phyloP scores from a whole-genome alignment of 2,329 filamentous ascomycete genomes.

The Alternaria dauci region DNA sequence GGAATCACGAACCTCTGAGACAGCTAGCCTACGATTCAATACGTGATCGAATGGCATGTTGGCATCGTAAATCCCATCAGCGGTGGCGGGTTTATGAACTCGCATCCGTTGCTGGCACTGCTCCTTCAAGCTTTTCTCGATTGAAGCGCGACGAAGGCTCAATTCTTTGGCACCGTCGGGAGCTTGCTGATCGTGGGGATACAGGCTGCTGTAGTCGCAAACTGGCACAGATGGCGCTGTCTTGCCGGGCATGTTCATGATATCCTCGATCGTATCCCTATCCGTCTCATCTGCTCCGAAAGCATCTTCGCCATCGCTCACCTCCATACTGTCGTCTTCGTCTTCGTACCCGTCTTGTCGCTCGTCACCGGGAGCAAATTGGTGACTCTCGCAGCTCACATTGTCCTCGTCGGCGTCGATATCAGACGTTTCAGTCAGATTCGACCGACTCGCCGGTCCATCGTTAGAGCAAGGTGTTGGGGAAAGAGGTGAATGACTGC shows the following conservation, averaged over 20 bases:
- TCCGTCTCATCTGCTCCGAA: not conserved
- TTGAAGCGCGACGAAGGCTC: not conserved
- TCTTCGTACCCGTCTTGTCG: constrained; percentile 24
- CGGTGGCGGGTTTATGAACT: not conserved
- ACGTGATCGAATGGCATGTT: not conserved
- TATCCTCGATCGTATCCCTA: constrained; percentile 15
- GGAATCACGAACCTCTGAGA: not conserved
- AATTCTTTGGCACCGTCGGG: not conserved
- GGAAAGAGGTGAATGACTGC: constrained; percentile 5
- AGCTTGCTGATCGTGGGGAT: not conserved
- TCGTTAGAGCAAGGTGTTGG: not conserved
- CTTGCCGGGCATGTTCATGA: constrained; percentile 14
- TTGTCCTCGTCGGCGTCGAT: not conserved
- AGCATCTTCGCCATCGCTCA: constrained; percentile 15
- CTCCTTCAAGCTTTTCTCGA: not conserved
- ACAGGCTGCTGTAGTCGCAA: constrained; percentile 6
- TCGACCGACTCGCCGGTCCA: not conserved
- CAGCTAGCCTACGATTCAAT: not conserved
- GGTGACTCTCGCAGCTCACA: not conserved
- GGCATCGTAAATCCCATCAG: not conserved
- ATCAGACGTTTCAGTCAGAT: not conserved
- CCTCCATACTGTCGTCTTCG: constrained; percentile 28
- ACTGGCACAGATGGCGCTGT: not conserved
- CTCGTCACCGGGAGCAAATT: constrained; percentile 14
- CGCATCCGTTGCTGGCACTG: not conserved